Evolutionary conservation across 129 eudicot genomes (phyloP), one percentile per base, ranked within the genome.

Genomic region (Tanacetum coccineum): DNA sequence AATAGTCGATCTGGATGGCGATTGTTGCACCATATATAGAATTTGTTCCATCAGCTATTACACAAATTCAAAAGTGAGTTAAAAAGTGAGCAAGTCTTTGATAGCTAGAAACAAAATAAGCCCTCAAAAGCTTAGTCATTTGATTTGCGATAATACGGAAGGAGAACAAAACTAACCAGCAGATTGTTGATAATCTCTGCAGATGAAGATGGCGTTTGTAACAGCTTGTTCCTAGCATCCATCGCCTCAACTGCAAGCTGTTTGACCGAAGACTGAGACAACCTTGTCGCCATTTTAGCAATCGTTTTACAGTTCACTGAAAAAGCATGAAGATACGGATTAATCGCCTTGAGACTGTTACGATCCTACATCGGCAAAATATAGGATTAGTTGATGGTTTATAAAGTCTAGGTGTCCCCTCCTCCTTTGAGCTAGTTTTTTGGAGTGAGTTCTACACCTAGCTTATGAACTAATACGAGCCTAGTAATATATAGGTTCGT

Each of bases 121-220:
- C 40, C 40, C 40, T 4, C 40, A 6, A 36, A 36, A 36, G 7
- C 40, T 5, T 36, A 36, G 40, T 32, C 40, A 8, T 32, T 6
- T 32, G 8, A 36, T 36, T 36, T 36, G 9, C 18, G 22, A 4
- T 53, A 18, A 53, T 1, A 25, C 3, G 17, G 10, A 44, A 11
- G 10, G 15, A 57, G 68, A 64, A 56, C 40, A 36, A 36, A 40
- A 18, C 51, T 73, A 64, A 87, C 95, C 53, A 81, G 80, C 62
- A 87, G 87, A 46, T 68, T 75, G 20, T 63, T 25, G 3, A 84
- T 72, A 17, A 87, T 59, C 26, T 81, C 82, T 12, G 70, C 65
- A 67, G 64, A 28, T 3, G 83, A 58, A 36, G 9, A 36, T 64
- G 83, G 52, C 0, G 79, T 78, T 3, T 5, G 22, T 0, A 71